phyloP scores from a whole-genome alignment of 2,329 filamentous ascomycete species.

The Epichloe coenophiala region DNA sequence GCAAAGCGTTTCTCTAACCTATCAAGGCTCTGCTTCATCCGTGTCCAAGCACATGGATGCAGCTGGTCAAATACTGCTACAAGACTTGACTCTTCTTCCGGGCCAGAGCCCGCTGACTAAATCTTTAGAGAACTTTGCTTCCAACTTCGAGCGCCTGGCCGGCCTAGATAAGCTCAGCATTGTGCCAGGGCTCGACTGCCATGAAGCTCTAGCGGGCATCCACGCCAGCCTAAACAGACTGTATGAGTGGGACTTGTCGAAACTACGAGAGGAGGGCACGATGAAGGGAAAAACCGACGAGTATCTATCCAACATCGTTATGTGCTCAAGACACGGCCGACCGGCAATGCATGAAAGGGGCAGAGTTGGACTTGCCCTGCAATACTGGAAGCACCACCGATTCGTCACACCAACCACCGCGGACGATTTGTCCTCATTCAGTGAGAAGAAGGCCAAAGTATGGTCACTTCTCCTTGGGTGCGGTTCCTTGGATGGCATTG shows the following conservation, averaged over 20 bases:
- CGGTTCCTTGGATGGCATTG: slow-evolving; percentile 29
- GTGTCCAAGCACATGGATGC: slow-evolving; percentile 46
- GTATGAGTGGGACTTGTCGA: slow-evolving; percentile 56
- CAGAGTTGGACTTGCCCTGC: slow-evolving; percentile 54
- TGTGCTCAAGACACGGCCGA: slow-evolving; percentile 57
- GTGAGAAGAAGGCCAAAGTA: slow-evolving; percentile 32
- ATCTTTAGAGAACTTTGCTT: slow-evolving; percentile 54
- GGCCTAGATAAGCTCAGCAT: slow-evolving; percentile 59
- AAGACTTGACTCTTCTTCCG: slow-evolving; percentile 47
- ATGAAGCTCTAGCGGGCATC: slow-evolving; percentile 62
- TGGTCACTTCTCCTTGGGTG: slow-evolving; percentile 61
- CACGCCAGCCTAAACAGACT: slow-evolving; percentile 56
- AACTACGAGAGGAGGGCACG: slow-evolving; percentile 34
- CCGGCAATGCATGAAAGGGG: slow-evolving; percentile 57
- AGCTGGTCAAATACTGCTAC: slow-evolving; percentile 51
- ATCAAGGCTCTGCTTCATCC: slow-evolving; percentile 44
- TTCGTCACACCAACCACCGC: slow-evolving; percentile 25
- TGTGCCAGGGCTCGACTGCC: slow-evolving; percentile 56
- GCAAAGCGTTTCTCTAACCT: slow-evolving; percentile 47
- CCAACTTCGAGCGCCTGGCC: slow-evolving; percentile 57
- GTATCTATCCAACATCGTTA: slow-evolving; percentile 40
- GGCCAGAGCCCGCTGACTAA: slow-evolving; percentile 55
- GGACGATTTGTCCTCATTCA: slow-evolving; percentile 23
- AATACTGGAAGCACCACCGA: slow-evolving; percentile 62
- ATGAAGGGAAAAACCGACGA: slow-evolving; percentile 32